These are phyloP conservation scores for Apiotrichum gracile DNA, from an alignment of 1,284 basidiomycete species.

Conservation along the genomic window DNA sequence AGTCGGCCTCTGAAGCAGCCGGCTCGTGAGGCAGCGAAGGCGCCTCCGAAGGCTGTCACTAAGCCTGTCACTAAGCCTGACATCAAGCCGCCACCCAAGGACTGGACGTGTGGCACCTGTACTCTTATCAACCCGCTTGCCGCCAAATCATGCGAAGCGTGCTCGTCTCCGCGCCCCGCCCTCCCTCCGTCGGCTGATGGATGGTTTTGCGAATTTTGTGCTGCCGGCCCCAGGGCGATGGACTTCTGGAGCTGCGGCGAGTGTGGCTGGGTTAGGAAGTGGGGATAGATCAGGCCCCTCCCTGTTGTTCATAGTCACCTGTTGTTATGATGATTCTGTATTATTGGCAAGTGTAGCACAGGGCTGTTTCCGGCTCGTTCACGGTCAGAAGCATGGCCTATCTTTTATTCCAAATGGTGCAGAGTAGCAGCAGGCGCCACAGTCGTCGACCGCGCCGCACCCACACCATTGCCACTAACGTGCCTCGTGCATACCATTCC, in stretches of 20 bases:
- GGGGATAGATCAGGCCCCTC: slow-evolving; percentile 19
- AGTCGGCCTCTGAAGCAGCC: neutral
- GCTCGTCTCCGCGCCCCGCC: slow-evolving; percentile 53
- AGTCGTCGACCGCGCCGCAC: no score
- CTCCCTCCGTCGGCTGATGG: slow-evolving; percentile 35
- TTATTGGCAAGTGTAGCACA: no score
- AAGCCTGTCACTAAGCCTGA: neutral
- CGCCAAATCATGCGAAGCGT: slow-evolving; percentile 59
- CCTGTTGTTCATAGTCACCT: neutral
- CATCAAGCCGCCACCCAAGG: neutral
- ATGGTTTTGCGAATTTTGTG: slow-evolving; percentile 68
- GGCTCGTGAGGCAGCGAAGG: neutral
- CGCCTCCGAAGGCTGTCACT: no score
- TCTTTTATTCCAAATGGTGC: no score
- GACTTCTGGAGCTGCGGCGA: slow-evolving; percentile 67
- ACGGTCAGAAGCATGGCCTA: no score
- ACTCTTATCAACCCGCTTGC: slow-evolving; percentile 60
- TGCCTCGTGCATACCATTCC: no score
- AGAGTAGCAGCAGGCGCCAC: no score
- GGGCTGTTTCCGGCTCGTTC: no score
- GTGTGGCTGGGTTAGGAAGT: slow-evolving; percentile 62
- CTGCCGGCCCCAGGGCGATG: slow-evolving; percentile 57
- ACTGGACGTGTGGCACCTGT: slow-evolving; percentile 66
- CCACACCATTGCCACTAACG: no score
- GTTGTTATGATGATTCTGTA: neutral